Conservation (phyloP, 2,329 filamentous ascomycete species). For the Parasarocladium wereldwijsianum region DNA sequence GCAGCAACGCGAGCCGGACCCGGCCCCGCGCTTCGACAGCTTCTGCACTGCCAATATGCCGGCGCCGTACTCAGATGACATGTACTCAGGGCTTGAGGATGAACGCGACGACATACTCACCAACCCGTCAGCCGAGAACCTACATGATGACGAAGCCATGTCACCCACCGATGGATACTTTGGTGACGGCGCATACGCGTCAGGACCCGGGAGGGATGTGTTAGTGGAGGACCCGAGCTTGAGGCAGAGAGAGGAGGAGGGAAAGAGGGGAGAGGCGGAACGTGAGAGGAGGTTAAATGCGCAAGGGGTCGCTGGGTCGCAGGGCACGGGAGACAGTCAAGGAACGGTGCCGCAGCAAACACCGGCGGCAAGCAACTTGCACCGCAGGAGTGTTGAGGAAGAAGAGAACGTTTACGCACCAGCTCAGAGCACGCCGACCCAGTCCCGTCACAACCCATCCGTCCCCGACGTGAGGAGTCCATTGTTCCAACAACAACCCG, state of each 20-base stretch:
- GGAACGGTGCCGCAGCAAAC: slow-evolving; percentile 5
- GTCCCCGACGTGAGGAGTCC: slow-evolving; percentile 4
- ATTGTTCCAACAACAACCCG: slow-evolving; percentile 11
- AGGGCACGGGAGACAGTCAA: slow-evolving; percentile 7
- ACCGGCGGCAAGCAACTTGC: slow-evolving; percentile 5
- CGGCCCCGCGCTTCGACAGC: no score
- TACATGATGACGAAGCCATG: slow-evolving; percentile 16
- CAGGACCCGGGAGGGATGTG: slow-evolving; percentile 26
- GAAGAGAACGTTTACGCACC: slow-evolving; percentile 5
- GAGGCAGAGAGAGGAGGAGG: slow-evolving; percentile 15
- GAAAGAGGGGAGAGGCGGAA: slow-evolving; percentile 29
- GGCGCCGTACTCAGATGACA: slow-evolving; percentile 30
- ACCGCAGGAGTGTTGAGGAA: slow-evolving; percentile 12
- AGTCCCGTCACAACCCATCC: slow-evolving; percentile 1
- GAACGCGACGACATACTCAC: slow-evolving; percentile 16
- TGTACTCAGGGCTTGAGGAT: slow-evolving; percentile 26
- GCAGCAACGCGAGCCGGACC: no score
- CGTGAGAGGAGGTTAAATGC: slow-evolving; percentile 22
- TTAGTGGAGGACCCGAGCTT: slow-evolving; percentile 34
- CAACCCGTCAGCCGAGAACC: neutral
- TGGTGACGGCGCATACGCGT: slow-evolving; percentile 10
- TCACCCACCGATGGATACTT: slow-evolving; percentile 41
- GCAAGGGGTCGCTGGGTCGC: slow-evolving; percentile 5
- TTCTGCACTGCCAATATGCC: slow-evolving; percentile 19
- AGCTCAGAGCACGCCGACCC: neutral